Evolutionary conservation across 2,329 filamentous ascomycete species (phyloP).

Genomic region (Trichoderma pleuroti): DNA sequence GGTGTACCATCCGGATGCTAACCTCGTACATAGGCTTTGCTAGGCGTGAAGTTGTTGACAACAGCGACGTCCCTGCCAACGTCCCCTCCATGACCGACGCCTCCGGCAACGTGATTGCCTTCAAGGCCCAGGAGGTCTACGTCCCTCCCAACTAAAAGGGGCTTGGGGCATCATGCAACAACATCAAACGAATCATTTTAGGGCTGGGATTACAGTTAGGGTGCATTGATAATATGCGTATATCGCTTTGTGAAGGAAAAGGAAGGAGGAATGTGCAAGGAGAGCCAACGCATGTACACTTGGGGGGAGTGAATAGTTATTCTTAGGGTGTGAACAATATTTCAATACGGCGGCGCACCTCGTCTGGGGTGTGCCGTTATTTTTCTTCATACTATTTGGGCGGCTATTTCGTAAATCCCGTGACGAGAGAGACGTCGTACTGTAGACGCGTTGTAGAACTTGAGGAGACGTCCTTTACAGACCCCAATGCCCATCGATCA

Average conservation of each 20-base stretch:
- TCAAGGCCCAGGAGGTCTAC: conserved; percentile 43
- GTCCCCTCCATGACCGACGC: conserved; percentile 45
- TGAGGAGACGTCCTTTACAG: not conserved
- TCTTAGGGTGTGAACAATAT: conserved; percentile 14
- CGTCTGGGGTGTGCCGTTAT: not conserved
- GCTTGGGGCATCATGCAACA: not conserved
- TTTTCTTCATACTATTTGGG: not conserved
- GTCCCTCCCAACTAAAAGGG: conserved; percentile 28
- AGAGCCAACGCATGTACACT: conserved; percentile 12
- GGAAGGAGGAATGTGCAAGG: conserved; percentile 10
- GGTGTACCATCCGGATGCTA: not conserved
- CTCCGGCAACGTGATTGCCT: conserved; percentile 44
- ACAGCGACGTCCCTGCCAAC: conserved; percentile 28
- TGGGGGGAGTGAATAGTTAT: conserved; percentile 13
- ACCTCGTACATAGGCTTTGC: conserved; percentile 6
- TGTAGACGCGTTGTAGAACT: not conserved
- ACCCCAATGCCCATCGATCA: not conserved
- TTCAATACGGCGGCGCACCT: conserved; percentile 6
- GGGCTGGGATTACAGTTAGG: not conserved
- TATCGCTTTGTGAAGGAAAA: not conserved
- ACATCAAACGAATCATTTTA: not conserved
- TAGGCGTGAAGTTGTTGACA: conserved; percentile 15
- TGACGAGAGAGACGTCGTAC: not conserved
- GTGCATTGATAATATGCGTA: not conserved
- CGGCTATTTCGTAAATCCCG: not conserved